Evolutionary conservation across 2,329 filamentous ascomycete genomes (phyloP), one percentile per base, ranked within the genome.

Genomic region (Paraphaeosphaeria minitans): DNA sequence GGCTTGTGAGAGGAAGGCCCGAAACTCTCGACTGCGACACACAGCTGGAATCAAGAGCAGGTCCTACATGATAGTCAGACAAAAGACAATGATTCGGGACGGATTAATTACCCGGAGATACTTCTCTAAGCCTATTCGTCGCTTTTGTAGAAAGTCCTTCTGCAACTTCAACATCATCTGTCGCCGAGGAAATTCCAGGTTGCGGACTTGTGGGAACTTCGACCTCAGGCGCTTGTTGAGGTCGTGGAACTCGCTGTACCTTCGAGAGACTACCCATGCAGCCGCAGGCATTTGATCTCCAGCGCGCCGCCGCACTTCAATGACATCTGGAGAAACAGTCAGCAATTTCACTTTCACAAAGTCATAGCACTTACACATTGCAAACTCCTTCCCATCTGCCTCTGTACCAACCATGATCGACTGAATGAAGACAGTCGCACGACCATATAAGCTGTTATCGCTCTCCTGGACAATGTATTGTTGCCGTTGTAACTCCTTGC

Each of bases 381-480:
- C 95, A 74, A 90, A 99, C 72, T 99, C 95, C 67, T 92, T 90
- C 7, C 94, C 94, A 68, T 97, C 93, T 29, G 94, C 90, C 65
- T 98, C 95, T 61, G 88, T 89, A 6, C 93, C 94, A 14, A 97
- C 92, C 79, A 97, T 92, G 55, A 97, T 93, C 0, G 91, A 92
- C 71, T 95, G 95, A 73, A 99, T 97, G 67, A 86, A 90, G 68
- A 98, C 87, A 0, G 88, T 92, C 2, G 95, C 94, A 19, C 94
- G 90, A 2, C 95, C 95, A 70, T 96, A 98, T 24, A 99, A 82
- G 75, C 93, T 97, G 76, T 97, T 99, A 75, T 99, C 96, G 72
- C 93, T 97, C 77, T 99, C 95, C 77, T 99, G 95, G 8, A 98
- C 88, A 47, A 96, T 92, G 68, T 99, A 99, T 74, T 99, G 96